A percentile compares a stretch with the other conserved stretches of the same genome.
Evolutionary conservation across 1,139 yeast genomes (phyloP).

Genomic region (Taphrina flavorubra): DNA sequence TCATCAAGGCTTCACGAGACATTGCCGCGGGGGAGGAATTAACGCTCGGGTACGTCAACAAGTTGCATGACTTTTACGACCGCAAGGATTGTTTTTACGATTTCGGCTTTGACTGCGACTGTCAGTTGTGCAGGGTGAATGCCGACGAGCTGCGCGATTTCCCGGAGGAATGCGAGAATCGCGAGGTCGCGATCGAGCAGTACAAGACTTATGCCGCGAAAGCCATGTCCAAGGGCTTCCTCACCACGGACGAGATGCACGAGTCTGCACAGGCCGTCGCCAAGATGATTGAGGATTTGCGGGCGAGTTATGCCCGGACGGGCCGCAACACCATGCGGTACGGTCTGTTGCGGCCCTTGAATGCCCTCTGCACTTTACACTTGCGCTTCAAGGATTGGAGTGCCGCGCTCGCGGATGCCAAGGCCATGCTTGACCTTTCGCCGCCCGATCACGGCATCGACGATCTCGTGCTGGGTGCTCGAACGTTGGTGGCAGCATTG

Average conservation of each 20-base stretch:
- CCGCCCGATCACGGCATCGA: conserved; percentile 20
- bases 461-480: conserved; percentile 3
- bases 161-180: conserved; percentile 4
- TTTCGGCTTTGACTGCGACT: conserved; percentile 31
- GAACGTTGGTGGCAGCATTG: conserved; percentile 8
- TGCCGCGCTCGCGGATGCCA: conserved; percentile 2
- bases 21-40: conserved; percentile 26
- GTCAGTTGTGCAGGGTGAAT: conserved; percentile 25
- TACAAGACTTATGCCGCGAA: conserved; percentile 7
- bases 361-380: conserved; percentile 11
- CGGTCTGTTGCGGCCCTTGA: conserved; percentile 18
- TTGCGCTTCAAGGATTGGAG: conserved; percentile 16
- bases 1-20: conserved; percentile 30
- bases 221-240: conserved; percentile 2
- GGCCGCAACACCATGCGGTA: neutral
- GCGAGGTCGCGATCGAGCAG: conserved; percentile 1
- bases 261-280: conserved; percentile 3
- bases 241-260: conserved; percentile 9
- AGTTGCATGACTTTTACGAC: conserved; percentile 9
- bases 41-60: conserved; percentile 33
- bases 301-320: conserved; percentile 3
- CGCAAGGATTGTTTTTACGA: conserved; percentile 20
- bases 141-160: conserved; percentile 8
- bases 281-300: conserved; percentile 6
- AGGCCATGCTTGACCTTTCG: conserved; percentile 1